Conservation (phyloP, 495 filamentous ascomycete genomes). For the Penicillium argentinense region DNA sequence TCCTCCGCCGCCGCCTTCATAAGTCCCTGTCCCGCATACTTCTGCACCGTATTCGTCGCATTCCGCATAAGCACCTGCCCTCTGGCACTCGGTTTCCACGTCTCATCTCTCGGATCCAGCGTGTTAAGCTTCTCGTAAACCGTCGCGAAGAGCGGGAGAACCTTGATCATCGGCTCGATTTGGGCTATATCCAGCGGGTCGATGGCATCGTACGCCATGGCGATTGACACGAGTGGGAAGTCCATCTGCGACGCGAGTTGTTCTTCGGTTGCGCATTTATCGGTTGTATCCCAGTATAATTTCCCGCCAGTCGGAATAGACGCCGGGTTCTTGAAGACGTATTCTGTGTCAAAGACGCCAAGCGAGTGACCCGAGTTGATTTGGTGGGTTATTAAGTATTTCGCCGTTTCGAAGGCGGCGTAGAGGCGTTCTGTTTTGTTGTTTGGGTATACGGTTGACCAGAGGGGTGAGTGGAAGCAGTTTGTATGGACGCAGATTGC, state of each 20-base stretch:
- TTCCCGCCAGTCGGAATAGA: conserved; percentile 36
- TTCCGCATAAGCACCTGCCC: conserved; percentile 38
- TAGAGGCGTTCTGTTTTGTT: conserved; percentile 22
- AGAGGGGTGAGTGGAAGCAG: conserved; percentile 36
- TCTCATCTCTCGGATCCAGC: conserved; percentile 10
- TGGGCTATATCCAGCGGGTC: conserved; percentile 26
- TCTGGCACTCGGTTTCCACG: conserved; percentile 22
- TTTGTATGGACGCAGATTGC: conserved; percentile 39
- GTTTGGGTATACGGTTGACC: conserved; percentile 28
- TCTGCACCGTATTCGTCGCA: conserved; percentile 33
- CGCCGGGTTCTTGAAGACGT: conserved; percentile 40
- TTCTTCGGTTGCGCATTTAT: conserved; percentile 19
- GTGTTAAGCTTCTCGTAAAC: neutral
- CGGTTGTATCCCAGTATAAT: conserved; percentile 40
- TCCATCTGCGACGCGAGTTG: conserved; percentile 38
- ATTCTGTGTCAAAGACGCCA: conserved; percentile 47
- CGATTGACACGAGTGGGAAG: conserved; percentile 43
- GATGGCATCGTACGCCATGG: conserved; percentile 36
- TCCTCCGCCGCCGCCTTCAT: conserved; percentile 36
- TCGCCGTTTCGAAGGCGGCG: conserved; percentile 2
- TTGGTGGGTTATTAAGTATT: conserved; percentile 29
- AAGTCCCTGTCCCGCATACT: conserved; percentile 31
- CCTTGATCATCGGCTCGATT: conserved; percentile 23
- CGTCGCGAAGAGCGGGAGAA: conserved; percentile 29
- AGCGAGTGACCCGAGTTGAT: conserved; percentile 40